Percentiles rank a stretch among this genome's conserved stretches.
Conservation (phyloP, 352 stramenopile genomes). For the Pythium plurisporium region DNA sequence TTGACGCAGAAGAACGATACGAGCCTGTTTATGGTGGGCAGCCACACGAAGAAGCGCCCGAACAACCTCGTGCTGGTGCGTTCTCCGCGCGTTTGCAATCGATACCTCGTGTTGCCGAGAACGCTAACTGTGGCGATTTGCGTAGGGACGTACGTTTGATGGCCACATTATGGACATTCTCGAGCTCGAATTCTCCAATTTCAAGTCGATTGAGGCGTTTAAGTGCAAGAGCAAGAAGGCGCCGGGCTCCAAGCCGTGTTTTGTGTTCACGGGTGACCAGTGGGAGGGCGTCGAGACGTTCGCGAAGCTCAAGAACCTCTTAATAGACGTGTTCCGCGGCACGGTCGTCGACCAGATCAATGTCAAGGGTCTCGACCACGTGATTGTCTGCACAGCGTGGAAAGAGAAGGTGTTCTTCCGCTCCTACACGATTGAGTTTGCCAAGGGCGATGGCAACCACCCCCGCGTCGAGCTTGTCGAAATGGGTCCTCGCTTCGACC, state of each 20-base stretch:
- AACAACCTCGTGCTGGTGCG: slow-evolving; percentile 95
- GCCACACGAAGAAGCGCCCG: slow-evolving; percentile 98
- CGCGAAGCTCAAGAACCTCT: slow-evolving; percentile 92
- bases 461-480: slow-evolving; percentile 86
- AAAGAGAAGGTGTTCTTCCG: slow-evolving; percentile 93
- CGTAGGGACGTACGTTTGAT: slow-evolving; percentile 95
- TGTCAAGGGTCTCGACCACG: slow-evolving; percentile 95
- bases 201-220: slow-evolving; percentile 93
- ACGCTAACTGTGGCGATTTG: too few relatives aligned
- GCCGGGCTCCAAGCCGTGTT: slow-evolving; percentile 93
- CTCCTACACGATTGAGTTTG: slow-evolving; percentile 96
- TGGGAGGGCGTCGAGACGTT: slow-evolving; percentile 91
- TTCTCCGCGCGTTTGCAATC: not conserved
- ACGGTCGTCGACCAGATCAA: slow-evolving; percentile 95
- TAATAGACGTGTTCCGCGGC: slow-evolving; percentile 97
- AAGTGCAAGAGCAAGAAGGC: slow-evolving; percentile 89
- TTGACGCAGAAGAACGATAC: slow-evolving; percentile 98
- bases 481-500: slow-evolving; percentile 88
- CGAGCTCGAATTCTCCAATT: slow-evolving; percentile 95
- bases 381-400: slow-evolving; percentile 95
- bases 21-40: slow-evolving; percentile 94
- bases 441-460: slow-evolving; percentile 81
- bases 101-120: too few relatives aligned
- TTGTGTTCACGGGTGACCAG: slow-evolving; percentile 94
- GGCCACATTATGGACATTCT: slow-evolving; percentile 98